Conservation (phyloP, 208 protist species). For the Crithidia acanthocephali region DNA sequence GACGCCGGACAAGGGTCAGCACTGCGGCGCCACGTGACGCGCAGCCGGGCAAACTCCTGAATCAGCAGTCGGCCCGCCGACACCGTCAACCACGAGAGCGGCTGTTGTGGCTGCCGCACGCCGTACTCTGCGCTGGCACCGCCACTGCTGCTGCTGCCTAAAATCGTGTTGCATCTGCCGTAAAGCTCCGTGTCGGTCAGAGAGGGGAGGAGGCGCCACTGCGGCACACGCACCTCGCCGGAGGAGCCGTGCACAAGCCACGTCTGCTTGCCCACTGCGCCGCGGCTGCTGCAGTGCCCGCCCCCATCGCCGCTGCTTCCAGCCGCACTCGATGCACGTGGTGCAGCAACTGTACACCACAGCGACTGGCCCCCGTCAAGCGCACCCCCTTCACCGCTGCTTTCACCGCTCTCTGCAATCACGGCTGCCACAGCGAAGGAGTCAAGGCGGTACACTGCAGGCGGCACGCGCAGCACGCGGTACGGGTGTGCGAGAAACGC, state of each 20-base stretch:
- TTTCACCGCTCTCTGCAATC: neutral
- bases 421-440: constrained; percentile 23
- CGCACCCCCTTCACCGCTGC: neutral
- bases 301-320: neutral
- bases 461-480: constrained; percentile 23
- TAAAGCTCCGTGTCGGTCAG: neutral
- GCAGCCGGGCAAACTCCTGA: constrained; percentile 18
- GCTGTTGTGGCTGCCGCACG: neutral
- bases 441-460: constrained; percentile 15
- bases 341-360: neutral
- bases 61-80: constrained; percentile 10
- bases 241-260: constrained; percentile 2
- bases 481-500: constrained; percentile 6
- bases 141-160: too few relatives aligned
- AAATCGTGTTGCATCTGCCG: neutral
- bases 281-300: neutral
- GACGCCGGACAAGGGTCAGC: neutral
- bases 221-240: neutral
- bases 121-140: too few relatives aligned
- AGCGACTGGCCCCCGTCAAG: neutral
- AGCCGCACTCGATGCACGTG: neutral
- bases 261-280: neutral
- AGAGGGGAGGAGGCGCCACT: constrained; percentile 2
- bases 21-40: constrained; percentile 22
- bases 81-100: neutral